phyloP scores from a whole-genome alignment of 148 eudicot genomes.

The Gaultheria prostrata region DNA sequence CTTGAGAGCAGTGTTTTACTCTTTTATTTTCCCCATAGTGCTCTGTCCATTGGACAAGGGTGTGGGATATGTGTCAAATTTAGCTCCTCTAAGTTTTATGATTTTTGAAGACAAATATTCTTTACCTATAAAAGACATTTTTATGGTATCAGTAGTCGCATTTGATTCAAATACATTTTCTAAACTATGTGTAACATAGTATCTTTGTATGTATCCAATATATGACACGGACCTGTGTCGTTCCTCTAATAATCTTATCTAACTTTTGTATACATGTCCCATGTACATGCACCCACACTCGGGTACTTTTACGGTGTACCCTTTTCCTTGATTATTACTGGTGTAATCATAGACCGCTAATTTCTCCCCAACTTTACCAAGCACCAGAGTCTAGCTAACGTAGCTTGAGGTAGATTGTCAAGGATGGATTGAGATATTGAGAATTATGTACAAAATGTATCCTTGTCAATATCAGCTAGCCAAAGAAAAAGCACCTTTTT shows the following conservation, averaged over 20 bases:
- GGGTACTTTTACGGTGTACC: neutral
- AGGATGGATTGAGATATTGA: neutral
- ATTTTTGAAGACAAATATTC: neutral
- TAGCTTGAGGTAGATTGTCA: neutral
- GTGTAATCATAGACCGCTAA: neutral
- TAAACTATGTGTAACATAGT: neutral
- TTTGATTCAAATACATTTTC: neutral
- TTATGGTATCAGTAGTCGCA: neutral
- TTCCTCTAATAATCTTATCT: neutral
- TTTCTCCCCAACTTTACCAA: neutral
- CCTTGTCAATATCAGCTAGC: slow-evolving; percentile 1
- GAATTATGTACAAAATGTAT: neutral
- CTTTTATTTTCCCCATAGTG: neutral
- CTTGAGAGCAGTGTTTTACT: neutral
- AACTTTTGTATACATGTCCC: neutral
- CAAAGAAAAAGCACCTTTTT: neutral
- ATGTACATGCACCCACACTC: neutral
- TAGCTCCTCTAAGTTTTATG: neutral
- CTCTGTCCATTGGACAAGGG: neutral
- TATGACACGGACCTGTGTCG: neutral
- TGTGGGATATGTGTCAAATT: neutral
- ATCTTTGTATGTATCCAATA: neutral
- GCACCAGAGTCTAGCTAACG: neutral
- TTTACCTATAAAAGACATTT: neutral
- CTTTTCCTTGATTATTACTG: neutral